A percentile compares a stretch with the other conserved stretches of the same genome.
phyloP scores from a whole-genome alignment of 2,329 filamentous ascomycete genomes.

The Talaromyces sp. region DNA sequence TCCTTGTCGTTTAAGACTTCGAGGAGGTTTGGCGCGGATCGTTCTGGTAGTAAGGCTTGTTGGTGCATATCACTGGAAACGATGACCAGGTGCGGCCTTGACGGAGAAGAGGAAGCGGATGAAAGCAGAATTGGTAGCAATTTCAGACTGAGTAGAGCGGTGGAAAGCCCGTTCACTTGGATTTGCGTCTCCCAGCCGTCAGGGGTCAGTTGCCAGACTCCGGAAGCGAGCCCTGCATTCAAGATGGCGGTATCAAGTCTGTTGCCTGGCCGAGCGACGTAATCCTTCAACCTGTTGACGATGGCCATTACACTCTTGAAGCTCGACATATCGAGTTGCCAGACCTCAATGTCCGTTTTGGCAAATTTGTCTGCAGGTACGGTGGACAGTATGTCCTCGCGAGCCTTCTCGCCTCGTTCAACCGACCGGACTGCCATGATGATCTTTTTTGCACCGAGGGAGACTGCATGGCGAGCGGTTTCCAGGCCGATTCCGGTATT shows the following conservation, averaged over 20 bases:
- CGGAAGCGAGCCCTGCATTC: slow-evolving; percentile 38
- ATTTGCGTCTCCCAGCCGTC: slow-evolving; percentile 44
- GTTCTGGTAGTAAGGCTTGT: slow-evolving; percentile 20
- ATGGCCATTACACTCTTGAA: slow-evolving; percentile 41
- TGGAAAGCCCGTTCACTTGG: slow-evolving; percentile 51
- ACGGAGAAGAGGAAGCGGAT: slow-evolving; percentile 8
- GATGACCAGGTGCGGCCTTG: slow-evolving; percentile 18
- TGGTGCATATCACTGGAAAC: slow-evolving; percentile 21
- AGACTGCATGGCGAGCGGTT: slow-evolving; percentile 10
- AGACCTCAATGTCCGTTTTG: slow-evolving; percentile 37
- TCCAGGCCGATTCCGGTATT: slow-evolving; percentile 18
- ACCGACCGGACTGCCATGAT: slow-evolving; percentile 40
- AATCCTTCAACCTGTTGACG: slow-evolving; percentile 22
- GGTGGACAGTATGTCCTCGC: slow-evolving; percentile 36
- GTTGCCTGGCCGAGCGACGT: slow-evolving; percentile 25
- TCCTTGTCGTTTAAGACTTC: slow-evolving; percentile 14
- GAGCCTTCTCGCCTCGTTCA: slow-evolving; percentile 44
- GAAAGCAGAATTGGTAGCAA: slow-evolving; percentile 12
- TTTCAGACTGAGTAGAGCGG: slow-evolving; percentile 43
- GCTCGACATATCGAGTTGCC: slow-evolving; percentile 43
- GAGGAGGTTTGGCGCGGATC: slow-evolving; percentile 18
- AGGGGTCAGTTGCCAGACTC: slow-evolving; percentile 32
- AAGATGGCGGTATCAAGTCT: slow-evolving; percentile 36
- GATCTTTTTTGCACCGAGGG: slow-evolving; percentile 17
- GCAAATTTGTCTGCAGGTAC: slow-evolving; percentile 9